Evolutionary conservation across 495 filamentous ascomycete genomes (phyloP).

Genomic region (Xylaria curta): DNA sequence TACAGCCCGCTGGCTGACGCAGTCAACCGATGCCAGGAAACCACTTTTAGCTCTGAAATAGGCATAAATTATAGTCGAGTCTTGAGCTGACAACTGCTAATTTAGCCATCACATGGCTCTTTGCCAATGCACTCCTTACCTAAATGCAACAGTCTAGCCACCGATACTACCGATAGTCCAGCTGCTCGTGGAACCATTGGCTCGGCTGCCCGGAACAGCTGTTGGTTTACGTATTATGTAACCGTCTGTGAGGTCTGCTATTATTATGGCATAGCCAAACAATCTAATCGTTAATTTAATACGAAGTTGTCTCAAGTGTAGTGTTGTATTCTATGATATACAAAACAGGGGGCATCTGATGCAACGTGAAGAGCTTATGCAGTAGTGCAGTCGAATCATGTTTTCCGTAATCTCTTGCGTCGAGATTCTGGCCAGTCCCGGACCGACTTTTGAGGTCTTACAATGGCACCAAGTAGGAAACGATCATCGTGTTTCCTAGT

Average conservation of each 20-base stretch:
- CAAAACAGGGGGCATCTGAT: not conserved
- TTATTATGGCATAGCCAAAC: not conserved
- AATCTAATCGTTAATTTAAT: no score
- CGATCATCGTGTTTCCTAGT: not conserved
- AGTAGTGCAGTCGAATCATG: not conserved
- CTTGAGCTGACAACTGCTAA: not conserved
- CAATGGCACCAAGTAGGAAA: not conserved
- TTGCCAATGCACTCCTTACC: not conserved
- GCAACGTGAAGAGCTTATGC: not conserved
- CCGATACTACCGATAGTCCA: not conserved
- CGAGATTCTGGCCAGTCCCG: conserved; percentile 1
- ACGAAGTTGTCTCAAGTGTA: not conserved
- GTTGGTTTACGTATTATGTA: not conserved
- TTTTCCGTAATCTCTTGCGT: not conserved
- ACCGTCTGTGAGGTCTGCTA: not conserved
- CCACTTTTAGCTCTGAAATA: not conserved
- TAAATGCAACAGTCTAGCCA: not conserved
- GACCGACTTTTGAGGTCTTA: conserved; percentile 11
- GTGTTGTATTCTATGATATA: not conserved
- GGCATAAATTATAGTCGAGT: not conserved
- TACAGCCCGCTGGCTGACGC: no score
- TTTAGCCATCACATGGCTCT: not conserved
- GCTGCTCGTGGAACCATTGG: not conserved
- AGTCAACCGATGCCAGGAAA: not conserved
- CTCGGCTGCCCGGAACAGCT: not conserved